Percentiles rank a stretch among this genome's conserved stretches.
Conservation (phyloP, 2,329 filamentous ascomycete genomes). For the Pseudopithomyces maydicus region DNA sequence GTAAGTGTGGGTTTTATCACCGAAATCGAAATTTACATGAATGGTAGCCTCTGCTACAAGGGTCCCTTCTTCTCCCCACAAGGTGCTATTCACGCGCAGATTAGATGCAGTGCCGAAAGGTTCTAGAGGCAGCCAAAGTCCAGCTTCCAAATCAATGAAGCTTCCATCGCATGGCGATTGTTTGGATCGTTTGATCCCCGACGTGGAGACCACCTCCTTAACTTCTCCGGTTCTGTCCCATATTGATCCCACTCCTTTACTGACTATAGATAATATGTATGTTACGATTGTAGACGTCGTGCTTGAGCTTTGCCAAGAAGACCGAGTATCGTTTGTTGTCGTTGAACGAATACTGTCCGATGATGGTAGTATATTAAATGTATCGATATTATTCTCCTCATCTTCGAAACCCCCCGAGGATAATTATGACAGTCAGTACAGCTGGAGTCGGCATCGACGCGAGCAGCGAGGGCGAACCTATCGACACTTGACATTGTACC, state of each 20-base stretch:
- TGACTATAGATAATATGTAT: not conserved
- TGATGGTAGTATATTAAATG: not conserved
- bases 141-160: not conserved
- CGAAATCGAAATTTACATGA: constrained; percentile 6
- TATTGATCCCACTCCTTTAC: not conserved
- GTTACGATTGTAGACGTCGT: not conserved
- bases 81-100: not conserved
- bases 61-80: not conserved
- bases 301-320: constrained; percentile 1
- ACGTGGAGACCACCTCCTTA: not conserved
- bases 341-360: constrained; percentile 1
- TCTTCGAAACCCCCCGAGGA: not conserved
- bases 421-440: not conserved
- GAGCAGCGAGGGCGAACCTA: not conserved
- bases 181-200: not conserved
- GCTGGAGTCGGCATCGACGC: not conserved
- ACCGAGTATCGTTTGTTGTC: not conserved
- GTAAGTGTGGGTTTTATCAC: constrained; percentile 8
- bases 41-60: not conserved
- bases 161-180: not conserved
- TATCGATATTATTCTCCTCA: not conserved
- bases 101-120: not conserved
- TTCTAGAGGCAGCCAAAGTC: not conserved
- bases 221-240: not conserved
- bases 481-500: not conserved